Evolutionary conservation across 2,329 filamentous ascomycete species (phyloP).

Genomic region (Phaeoacremonium minimum): DNA sequence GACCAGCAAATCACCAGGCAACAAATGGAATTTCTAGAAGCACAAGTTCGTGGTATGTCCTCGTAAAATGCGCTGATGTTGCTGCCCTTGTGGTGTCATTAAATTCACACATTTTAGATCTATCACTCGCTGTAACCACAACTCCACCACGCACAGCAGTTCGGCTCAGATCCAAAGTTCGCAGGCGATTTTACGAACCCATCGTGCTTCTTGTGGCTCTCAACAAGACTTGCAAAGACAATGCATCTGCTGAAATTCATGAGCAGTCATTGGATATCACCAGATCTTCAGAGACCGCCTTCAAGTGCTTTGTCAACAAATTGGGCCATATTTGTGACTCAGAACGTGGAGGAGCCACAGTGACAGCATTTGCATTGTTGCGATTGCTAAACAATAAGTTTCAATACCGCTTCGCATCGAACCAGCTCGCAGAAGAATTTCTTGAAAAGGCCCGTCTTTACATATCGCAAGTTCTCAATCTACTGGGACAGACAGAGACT

Average conservation of each 20-base stretch:
- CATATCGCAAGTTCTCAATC: not conserved
- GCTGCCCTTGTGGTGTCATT: no score
- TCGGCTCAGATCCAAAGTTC: no score
- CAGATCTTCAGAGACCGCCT: not conserved
- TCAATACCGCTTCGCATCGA: constrained; percentile 7
- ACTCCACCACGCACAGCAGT: no score
- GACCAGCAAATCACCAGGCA: no score
- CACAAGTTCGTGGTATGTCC: no score
- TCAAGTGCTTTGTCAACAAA: constrained; percentile 7
- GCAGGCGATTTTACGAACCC: constrained; percentile 11
- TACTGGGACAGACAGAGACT: no score
- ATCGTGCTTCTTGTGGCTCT: constrained; percentile 5
- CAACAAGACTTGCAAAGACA: not conserved
- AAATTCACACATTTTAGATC: no score
- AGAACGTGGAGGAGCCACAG: not conserved
- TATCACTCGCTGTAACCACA: no score
- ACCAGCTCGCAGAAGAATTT: constrained; percentile 3
- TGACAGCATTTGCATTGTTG: not conserved
- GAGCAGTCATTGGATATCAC: not conserved
- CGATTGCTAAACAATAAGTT: constrained; percentile 1
- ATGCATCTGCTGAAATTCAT: not conserved
- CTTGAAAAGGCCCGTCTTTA: not conserved
- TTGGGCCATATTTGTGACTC: constrained; percentile 9
- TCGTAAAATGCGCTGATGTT: no score
- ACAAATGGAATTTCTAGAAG: no score